Evolutionary conservation across 2,329 filamentous ascomycete genomes (phyloP).

Genomic region (Helminthosporium solani): DNA sequence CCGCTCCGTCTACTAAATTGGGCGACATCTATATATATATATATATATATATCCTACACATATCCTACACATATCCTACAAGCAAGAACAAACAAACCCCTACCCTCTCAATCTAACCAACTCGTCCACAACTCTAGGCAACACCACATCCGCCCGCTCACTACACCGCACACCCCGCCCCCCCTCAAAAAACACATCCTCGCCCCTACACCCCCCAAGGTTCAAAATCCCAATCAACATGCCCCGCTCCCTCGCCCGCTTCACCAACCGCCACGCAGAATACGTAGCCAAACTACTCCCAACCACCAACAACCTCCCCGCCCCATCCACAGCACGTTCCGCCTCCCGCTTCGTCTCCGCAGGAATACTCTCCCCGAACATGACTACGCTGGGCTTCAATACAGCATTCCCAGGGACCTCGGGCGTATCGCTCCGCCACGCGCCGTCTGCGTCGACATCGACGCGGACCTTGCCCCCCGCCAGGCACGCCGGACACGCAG

Average conservation of each 20-base stretch:
- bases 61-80: constrained; percentile 3
- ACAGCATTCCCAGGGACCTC: constrained; percentile 64
- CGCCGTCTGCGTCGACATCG: constrained; percentile 75
- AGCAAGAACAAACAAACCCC: neutral
- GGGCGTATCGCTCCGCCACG: constrained; percentile 56
- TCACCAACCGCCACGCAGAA: constrained; percentile 87
- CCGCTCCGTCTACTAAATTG: too few relatives aligned
- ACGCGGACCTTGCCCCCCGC: constrained; percentile 51
- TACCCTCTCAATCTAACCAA: constrained; percentile 18
- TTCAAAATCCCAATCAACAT: constrained; percentile 90
- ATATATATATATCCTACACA: constrained; percentile 2
- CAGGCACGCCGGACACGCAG: constrained; percentile 77
- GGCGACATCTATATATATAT: too few relatives aligned
- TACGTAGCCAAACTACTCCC: constrained; percentile 93
- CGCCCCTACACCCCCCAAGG: constrained; percentile 77
- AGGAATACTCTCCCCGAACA: constrained; percentile 92
- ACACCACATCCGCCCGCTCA: constrained; percentile 43
- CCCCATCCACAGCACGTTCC: constrained; percentile 75
- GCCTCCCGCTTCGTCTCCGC: constrained; percentile 69
- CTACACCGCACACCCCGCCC: constrained; percentile 43
- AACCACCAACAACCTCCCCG: constrained; percentile 70
- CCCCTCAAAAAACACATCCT: constrained; percentile 67
- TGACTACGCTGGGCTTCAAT: constrained; percentile 88
- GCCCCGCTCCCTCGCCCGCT: constrained; percentile 74
- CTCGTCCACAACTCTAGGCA: constrained; percentile 31